Percentiles rank a stretch among this genome's conserved stretches.
These are phyloP conservation scores for Coriaria nepalensis DNA, from an alignment of 306 rosid genomes.

Conservation along the genomic window DNA sequence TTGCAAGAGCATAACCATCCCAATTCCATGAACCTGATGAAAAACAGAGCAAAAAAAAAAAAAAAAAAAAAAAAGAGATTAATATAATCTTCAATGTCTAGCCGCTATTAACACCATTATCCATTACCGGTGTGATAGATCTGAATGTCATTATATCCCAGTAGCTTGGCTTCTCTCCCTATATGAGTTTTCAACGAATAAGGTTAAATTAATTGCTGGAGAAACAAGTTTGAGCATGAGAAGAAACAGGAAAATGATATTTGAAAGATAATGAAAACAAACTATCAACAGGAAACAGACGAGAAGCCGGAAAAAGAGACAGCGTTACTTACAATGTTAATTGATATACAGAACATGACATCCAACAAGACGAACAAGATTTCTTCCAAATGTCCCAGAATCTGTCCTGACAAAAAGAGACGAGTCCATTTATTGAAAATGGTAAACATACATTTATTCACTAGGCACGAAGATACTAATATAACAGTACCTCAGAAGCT, in stretches of 20 bases:
- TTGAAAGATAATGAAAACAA: slow-evolving; percentile 8
- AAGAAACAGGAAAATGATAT: background rate
- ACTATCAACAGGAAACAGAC: background rate
- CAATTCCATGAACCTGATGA: slow-evolving; percentile 42
- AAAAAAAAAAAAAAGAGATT: background rate
- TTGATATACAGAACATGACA: slow-evolving; percentile 43
- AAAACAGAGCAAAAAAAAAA: slow-evolving; percentile 7
- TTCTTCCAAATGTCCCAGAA: slow-evolving; percentile 29
- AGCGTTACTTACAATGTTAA: slow-evolving; percentile 52
- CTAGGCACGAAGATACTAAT: background rate
- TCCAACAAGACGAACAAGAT: slow-evolving; percentile 37
- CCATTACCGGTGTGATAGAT: slow-evolving; percentile 59
- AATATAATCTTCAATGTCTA: slow-evolving; percentile 42
- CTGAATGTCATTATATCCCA: slow-evolving; percentile 68
- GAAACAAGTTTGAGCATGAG: slow-evolving; percentile 9
- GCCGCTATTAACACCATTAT: slow-evolving; percentile 56
- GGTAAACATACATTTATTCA: background rate
- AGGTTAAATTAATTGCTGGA: slow-evolving; percentile 11
- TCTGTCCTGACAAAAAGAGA: slow-evolving; percentile 22
- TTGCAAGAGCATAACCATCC: slow-evolving; percentile 75
- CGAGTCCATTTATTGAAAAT: background rate
- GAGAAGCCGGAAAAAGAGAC: slow-evolving; percentile 6
- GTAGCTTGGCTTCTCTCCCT: slow-evolving; percentile 37
- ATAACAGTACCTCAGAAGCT: slow-evolving; percentile 36
- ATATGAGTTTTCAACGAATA: slow-evolving; percentile 13